Evolutionary conservation across 768 basidiomycete genomes (phyloP).

Genomic region (Hysterangium stoloniferum): DNA sequence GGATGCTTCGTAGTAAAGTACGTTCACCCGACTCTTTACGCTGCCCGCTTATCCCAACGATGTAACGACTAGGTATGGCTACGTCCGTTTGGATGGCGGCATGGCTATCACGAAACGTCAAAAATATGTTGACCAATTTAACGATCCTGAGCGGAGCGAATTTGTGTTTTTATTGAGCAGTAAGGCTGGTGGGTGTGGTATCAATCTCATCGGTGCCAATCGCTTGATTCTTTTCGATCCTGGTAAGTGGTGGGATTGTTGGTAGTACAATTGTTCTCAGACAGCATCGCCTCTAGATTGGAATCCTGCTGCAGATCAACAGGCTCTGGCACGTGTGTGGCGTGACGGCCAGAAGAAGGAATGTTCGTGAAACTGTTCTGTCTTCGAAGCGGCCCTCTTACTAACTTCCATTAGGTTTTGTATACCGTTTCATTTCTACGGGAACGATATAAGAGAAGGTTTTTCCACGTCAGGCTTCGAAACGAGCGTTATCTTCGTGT

Average conservation of each 20-base stretch:
- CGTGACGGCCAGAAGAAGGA: conserved; percentile 99
- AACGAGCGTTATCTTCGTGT: conserved; percentile 95
- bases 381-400: not conserved
- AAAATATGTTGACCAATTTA: conserved; percentile 95
- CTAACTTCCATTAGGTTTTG: conserved; percentile 58
- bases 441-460: conserved; percentile 99
- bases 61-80: conserved; percentile 65
- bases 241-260: conserved; percentile 36
- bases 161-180: conserved; percentile 92
- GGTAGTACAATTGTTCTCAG: conserved; percentile 2
- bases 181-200: conserved; percentile 93
- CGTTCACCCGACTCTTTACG: conserved; percentile 15
- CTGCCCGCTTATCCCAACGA: conserved; percentile 1
- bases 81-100: conserved; percentile 88
- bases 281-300: conserved; percentile 52
- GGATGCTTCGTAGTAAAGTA: conserved; percentile 79
- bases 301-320: conserved; percentile 98
- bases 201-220: conserved; percentile 95
- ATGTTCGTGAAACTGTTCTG: conserved; percentile 44
- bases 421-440: conserved; percentile 95
- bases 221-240: conserved; percentile 94
- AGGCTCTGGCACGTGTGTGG: conserved; percentile 97
- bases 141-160: conserved; percentile 86
- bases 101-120: conserved; percentile 90
- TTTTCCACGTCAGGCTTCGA: conserved; percentile 93